Evolutionary conservation across 768 basidiomycete species (phyloP), one percentile per base, ranked within the genome.

Genomic region (Hericium coralloides): DNA sequence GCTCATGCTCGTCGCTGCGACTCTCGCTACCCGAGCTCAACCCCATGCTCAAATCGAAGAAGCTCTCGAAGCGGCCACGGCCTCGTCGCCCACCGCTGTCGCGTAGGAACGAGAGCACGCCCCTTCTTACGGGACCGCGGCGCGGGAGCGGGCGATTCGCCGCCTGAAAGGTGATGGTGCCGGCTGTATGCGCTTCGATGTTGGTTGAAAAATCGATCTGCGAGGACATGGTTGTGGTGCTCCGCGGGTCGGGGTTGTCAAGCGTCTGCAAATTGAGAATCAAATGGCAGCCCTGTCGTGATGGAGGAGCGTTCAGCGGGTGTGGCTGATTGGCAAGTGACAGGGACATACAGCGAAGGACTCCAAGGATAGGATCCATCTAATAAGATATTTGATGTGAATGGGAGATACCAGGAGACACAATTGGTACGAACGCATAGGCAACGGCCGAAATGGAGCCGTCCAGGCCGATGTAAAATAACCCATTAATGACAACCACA

Each of bases 391-490:
- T 2, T 7, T 25, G 26, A 22, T 9, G 15, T 38, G 26, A 49
- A 18, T 25, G 5, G 12, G 26, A 31, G 9, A 31, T 7, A 8
- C 14, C 48, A 23, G 2, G 9, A 23, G 20, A 49, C 15, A 49
- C 6, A 23, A 49, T 26, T 14, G 25, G 10, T 43, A 23, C 48
- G 12, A 17, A 61, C 1, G 53, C 57, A 51, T 51, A 62, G 22
- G 55, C 60, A 18, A 57, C 54, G n/a, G 55, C 55, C 1, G 60
- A 20, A 0, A 52, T 54, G 20, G 60, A 51, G n/a, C 53, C 15
- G 15, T 54, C 58, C 2, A 12, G 48, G 22, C 59, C 57, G n/a
- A 62, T 26, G 50, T 60, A 62, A 26, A 62, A 62, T 0, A 52
- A 51, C 1, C 37, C 59, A 18, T 62, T 62, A 3, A 60, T 43